Evolutionary conservation across 1,284 basidiomycete genomes (phyloP), one percentile per base, ranked within the genome.

Genomic region (Rhodotorula sp.): DNA sequence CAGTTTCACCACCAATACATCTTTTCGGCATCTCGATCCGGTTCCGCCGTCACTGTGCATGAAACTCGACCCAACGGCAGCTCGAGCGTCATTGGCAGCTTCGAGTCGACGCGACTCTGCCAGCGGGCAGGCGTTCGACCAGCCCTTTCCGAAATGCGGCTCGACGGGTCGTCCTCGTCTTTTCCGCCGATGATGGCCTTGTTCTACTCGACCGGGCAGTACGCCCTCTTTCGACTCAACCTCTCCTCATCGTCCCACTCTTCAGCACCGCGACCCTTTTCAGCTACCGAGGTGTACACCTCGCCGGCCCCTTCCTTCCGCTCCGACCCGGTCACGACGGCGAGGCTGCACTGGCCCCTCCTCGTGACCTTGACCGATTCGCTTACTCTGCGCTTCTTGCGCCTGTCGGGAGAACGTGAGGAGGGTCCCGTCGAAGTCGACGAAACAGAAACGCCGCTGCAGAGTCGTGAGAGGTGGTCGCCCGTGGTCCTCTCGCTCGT

Each of bases 291-390:
- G 42, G 58, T 69, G 7, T 62, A 65, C 22, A 33, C 48, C 6
- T 68, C 63, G 18, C 67, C 70, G 48, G 46, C 62, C 51, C 12
- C n/a, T 24, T 7, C 30, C 26, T 12, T 51, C 10, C 54, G 62
- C 5, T 70, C 62, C 60, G 73, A 75, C 12, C 65, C 71, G 1
- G 66, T 75, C 63, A 60, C 57, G 18, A 64, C 75, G 56, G 75
- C 79, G 7, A 70, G 75, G 8, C 66, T 78, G 29, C 74, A 79
- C 60, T 72, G 66, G 6, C 71, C 75, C 1, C 67, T 78, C 14
- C 72, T 80, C 56, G 79, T 78, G 29, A 79, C 80, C 0, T 77
- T 75, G 70, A 78, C 78, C 0, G 71, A 61, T 22, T 70, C 73
- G 17, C 76, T 79, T 55, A 72, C 73, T 7, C 42, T 80, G 8